Percentiles rank a stretch among this genome's conserved stretches.
These are phyloP conservation scores for Leptographium lundbergii DNA, from an alignment of 2,329 filamentous ascomycete genomes.

Conservation along the genomic window DNA sequence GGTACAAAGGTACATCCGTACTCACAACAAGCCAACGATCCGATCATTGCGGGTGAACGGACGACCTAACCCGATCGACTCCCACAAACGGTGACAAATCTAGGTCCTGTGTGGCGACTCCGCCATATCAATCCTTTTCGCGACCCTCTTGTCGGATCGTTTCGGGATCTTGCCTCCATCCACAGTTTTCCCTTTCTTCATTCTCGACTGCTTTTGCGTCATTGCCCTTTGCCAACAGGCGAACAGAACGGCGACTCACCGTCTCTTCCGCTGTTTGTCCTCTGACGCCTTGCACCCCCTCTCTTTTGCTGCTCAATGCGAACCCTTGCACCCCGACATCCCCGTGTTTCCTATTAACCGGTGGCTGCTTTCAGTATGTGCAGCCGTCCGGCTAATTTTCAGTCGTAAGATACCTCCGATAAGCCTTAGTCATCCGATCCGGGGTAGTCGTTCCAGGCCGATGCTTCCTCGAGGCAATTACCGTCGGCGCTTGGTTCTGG, in stretches of 20 bases:
- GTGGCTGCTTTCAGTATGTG: neutral
- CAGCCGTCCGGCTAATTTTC: neutral
- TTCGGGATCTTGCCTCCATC: neutral
- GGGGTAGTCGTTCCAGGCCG: no score
- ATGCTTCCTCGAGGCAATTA: neutral
- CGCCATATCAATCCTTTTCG: neutral
- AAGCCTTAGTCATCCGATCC: no score
- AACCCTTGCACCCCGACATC: neutral
- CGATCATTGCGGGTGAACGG: neutral
- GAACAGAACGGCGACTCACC: neutral
- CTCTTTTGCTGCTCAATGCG: neutral
- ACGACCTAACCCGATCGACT: neutral
- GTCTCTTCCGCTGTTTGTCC: neutral
- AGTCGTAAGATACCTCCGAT: no score
- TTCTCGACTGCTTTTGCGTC: neutral
- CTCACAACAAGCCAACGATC: neutral
- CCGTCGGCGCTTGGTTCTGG: no score
- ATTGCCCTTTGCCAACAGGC: neutral
- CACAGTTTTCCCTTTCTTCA: neutral
- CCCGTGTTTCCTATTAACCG: neutral
- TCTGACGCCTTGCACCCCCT: neutral
- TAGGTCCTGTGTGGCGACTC: neutral
- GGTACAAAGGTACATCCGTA: neutral
- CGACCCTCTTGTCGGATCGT: neutral
- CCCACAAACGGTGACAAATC: neutral